phyloP scores from a whole-genome alignment of 345 rosid genomes.

The Eucalyptus globulus region DNA sequence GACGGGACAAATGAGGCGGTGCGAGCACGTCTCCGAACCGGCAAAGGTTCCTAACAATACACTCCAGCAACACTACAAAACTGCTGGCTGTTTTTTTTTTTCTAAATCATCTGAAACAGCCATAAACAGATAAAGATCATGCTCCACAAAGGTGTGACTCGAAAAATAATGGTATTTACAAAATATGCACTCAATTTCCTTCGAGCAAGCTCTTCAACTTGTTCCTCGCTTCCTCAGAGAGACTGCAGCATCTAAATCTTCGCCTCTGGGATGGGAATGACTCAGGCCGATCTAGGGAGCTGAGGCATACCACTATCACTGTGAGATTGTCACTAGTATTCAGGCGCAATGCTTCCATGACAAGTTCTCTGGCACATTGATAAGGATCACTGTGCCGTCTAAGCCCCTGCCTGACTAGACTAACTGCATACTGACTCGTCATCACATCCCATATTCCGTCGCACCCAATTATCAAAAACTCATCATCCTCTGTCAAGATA shows the following conservation, averaged over 20 bases:
- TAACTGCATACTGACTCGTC: slow-evolving; percentile 65
- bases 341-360: slow-evolving; percentile 41
- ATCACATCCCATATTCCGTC: slow-evolving; percentile 92
- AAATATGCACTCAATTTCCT: slow-evolving; percentile 37
- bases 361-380: slow-evolving; percentile 42
- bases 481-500: slow-evolving; percentile 63
- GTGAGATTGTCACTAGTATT: slow-evolving; percentile 49
- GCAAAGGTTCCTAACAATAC: background rate
- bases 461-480: slow-evolving; percentile 75
- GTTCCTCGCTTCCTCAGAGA: slow-evolving; percentile 45
- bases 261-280: slow-evolving; percentile 24
- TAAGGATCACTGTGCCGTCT: slow-evolving; percentile 50
- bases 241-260: slow-evolving; percentile 22
- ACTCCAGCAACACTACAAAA: slow-evolving; percentile 20
- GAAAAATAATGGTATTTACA: background rate
- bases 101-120: slow-evolving; percentile 28
- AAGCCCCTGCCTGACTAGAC: slow-evolving; percentile 50
- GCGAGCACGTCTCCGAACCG: background rate
- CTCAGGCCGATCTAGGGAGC: slow-evolving; percentile 2
- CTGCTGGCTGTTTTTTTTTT: slow-evolving; percentile 26
- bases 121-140: background rate
- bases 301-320: slow-evolving; percentile 36
- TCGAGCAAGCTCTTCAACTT: slow-evolving; percentile 36
- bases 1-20: background rate
- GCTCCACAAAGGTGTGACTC: background rate